Percentiles rank a stretch among this genome's conserved stretches.
These are phyloP conservation scores for Tolypocladium album DNA, from an alignment of 2,329 filamentous ascomycete species.

Conservation along the genomic window DNA sequence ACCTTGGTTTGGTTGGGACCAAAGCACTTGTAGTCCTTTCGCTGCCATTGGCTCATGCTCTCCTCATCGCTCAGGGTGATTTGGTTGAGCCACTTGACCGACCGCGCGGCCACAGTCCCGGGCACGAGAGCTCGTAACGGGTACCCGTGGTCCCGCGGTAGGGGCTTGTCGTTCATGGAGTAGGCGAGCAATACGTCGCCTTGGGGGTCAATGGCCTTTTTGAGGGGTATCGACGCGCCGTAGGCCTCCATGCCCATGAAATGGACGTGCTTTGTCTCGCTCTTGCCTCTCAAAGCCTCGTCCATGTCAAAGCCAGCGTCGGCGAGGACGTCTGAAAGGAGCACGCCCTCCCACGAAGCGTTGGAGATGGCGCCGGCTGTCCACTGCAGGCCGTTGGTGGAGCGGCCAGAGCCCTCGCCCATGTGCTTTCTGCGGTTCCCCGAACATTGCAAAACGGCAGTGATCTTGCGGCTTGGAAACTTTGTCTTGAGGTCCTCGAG, in stretches of 20 bases:
- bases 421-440: constrained; percentile 50
- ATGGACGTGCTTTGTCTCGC: constrained; percentile 39
- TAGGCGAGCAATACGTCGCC: constrained; percentile 58
- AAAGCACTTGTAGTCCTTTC: constrained; percentile 59
- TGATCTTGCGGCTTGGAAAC: constrained; percentile 40
- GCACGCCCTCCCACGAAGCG: constrained; percentile 47
- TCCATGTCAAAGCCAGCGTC: constrained; percentile 41
- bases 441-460: constrained; percentile 48
- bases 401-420: constrained; percentile 31
- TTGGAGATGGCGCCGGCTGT: constrained; percentile 48
- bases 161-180: constrained; percentile 53
- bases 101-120: constrained; percentile 55
- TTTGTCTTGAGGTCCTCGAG: constrained; percentile 40
- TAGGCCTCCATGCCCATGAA: constrained; percentile 51
- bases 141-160: constrained; percentile 56
- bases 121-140: constrained; percentile 53
- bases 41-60: constrained; percentile 54
- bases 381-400: constrained; percentile 50
- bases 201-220: constrained; percentile 45
- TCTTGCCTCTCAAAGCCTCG: constrained; percentile 22
- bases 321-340: constrained; percentile 41
- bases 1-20: constrained; percentile 50
- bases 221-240: constrained; percentile 49
- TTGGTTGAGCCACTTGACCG: constrained; percentile 58
- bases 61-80: constrained; percentile 57